Conservation (phyloP, 2,329 filamentous ascomycete species). For the Colletotrichum endophyticum region DNA sequence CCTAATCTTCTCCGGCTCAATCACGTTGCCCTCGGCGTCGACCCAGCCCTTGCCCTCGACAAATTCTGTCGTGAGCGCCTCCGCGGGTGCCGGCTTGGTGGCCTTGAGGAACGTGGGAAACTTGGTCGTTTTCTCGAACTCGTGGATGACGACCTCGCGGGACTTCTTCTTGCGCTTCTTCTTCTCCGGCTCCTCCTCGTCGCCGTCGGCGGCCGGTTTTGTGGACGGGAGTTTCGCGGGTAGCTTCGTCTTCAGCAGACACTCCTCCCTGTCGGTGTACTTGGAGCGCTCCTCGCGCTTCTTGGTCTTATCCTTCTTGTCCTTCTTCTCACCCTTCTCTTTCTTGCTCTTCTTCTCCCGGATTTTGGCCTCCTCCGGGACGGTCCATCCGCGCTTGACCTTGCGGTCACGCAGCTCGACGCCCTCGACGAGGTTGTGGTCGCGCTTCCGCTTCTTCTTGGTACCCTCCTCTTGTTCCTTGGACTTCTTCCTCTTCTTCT, state of each 20-base stretch:
- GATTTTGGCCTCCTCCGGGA: slow-evolving; percentile 58
- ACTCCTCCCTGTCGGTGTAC: slow-evolving; percentile 81
- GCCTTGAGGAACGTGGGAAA: slow-evolving; percentile 82
- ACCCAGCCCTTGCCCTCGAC: slow-evolving; percentile 90
- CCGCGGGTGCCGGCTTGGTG: slow-evolving; percentile 43
- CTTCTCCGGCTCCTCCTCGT: slow-evolving; percentile 40
- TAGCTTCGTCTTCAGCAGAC: slow-evolving; percentile 82
- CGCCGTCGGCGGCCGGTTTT: slow-evolving; percentile 44
- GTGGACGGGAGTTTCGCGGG: slow-evolving; percentile 45
- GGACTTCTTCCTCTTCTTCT: slow-evolving; percentile 48
- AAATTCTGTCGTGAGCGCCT: slow-evolving; percentile 62
- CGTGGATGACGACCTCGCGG: slow-evolving; percentile 75
- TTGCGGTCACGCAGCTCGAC: slow-evolving; percentile 76
- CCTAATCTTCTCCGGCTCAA: slow-evolving; percentile 62
- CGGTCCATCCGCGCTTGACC: slow-evolving; percentile 90
- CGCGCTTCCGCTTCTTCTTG: slow-evolving; percentile 58
- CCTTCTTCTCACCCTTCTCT: slow-evolving; percentile 45
- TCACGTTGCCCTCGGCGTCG: slow-evolving; percentile 75
- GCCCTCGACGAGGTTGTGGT: slow-evolving; percentile 62
- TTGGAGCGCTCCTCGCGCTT: slow-evolving; percentile 71
- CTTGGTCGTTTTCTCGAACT: slow-evolving; percentile 86
- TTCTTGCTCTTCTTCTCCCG: slow-evolving; percentile 52
- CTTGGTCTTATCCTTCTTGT: slow-evolving; percentile 59
- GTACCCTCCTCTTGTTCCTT: slow-evolving; percentile 29
- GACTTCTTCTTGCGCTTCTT: slow-evolving; percentile 67